Percentiles rank a stretch among this genome's conserved stretches.
phyloP scores from a whole-genome alignment of 2,329 filamentous ascomycete species.

The Beauveria australis region DNA sequence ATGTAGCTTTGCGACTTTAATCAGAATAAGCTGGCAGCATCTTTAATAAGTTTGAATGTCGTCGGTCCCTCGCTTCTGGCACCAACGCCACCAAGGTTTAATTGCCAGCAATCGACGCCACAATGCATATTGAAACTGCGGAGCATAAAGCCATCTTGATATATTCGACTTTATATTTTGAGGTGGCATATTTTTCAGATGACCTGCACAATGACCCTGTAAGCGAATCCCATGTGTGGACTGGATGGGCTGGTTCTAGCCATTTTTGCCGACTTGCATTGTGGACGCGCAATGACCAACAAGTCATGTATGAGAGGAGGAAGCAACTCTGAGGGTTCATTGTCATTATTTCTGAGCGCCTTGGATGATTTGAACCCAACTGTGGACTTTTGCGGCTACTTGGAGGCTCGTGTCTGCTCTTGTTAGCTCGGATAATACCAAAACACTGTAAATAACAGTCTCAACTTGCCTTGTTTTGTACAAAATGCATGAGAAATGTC shows the following conservation, averaged over 20 bases:
- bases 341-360: neutral
- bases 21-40: neutral
- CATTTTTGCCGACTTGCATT: neutral
- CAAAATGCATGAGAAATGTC: conserved; percentile 55
- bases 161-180: neutral
- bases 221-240: neutral
- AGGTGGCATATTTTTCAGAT: too few relatives aligned
- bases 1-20: neutral
- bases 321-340: neutral
- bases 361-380: conserved; percentile 24
- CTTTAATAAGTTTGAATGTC: neutral
- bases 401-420: conserved; percentile 19
- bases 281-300: neutral
- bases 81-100: neutral
- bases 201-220: neutral
- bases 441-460: neutral
- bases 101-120: neutral
- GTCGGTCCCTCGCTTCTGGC: neutral
- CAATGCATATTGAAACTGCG: neutral
- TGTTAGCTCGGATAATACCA: neutral
- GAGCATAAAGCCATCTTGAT: too few relatives aligned
- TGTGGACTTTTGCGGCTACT: conserved; percentile 22
- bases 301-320: accelerated
- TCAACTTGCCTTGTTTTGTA: conserved; percentile 27
- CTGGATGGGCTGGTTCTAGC: neutral